Percentiles rank a stretch among this genome's conserved stretches.
phyloP scores from a whole-genome alignment of 441 rosid genomes.

The Gossypium gossypioides region DNA sequence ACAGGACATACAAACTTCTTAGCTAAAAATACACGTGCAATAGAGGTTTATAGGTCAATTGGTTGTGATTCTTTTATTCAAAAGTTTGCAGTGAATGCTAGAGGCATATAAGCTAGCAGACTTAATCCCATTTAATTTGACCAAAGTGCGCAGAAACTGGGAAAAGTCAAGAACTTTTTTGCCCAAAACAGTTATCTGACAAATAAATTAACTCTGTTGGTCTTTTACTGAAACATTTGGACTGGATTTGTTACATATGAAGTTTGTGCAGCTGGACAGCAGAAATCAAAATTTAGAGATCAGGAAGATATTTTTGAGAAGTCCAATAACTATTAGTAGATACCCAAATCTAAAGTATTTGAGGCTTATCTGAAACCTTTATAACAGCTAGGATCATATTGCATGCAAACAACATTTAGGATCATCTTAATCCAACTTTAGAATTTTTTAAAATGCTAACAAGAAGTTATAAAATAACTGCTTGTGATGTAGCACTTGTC shows the following conservation, averaged over 20 bases:
- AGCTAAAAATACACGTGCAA: background rate
- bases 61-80: background rate
- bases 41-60: background rate
- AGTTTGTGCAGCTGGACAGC: background rate
- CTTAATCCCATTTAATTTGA: background rate
- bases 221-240: background rate
- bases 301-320: background rate
- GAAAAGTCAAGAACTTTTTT: background rate
- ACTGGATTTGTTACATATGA: background rate
- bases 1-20: background rate
- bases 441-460: background rate
- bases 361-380: background rate
- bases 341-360: background rate
- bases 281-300: background rate
- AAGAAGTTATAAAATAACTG: slow-evolving; percentile 1
- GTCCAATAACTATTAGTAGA: background rate
- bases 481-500: background rate
- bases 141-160: background rate
- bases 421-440: background rate
- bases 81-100: background rate
- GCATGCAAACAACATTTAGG: background rate
- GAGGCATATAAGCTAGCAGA: background rate
- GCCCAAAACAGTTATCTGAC: background rate
- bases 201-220: background rate
- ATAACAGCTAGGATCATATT: background rate